Evolutionary conservation across 1,139 yeast species (phyloP).

Genomic region (Lodderomyces margitis): DNA sequence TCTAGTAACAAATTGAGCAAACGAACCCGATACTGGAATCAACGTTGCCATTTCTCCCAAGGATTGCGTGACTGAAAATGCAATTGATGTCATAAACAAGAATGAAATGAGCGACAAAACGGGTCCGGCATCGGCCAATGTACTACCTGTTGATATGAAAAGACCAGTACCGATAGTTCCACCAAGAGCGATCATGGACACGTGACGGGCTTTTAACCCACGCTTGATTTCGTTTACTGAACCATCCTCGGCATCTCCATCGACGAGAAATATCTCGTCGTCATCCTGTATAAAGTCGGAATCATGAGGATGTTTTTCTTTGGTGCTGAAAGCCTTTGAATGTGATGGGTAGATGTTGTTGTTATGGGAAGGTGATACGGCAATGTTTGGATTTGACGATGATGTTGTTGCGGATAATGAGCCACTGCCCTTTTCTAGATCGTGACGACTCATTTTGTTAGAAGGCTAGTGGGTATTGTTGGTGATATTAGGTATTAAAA

Average conservation of each 20-base stretch:
- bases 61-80: conserved; percentile 64
- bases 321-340: conserved; percentile 8
- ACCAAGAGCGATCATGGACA: conserved; percentile 68
- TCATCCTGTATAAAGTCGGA: conserved; percentile 9
- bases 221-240: conserved; percentile 30
- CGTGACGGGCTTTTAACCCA: conserved; percentile 55
- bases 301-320: conserved; percentile 10
- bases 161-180: conserved; percentile 68
- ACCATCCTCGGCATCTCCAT: conserved; percentile 3
- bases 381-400: background rate
- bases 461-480: background rate
- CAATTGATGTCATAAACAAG: conserved; percentile 63
- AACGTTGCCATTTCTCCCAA: conserved; percentile 77
- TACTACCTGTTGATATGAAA: conserved; percentile 57
- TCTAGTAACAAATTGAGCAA: conserved; percentile 53
- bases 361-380: conserved; percentile 4
- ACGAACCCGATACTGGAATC: conserved; percentile 67
- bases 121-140: conserved; percentile 58
- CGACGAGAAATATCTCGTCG: conserved; percentile 8
- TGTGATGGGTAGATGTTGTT: conserved; percentile 9
- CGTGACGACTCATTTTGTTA: conserved; percentile 2
- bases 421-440: conserved; percentile 11
- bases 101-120: conserved; percentile 66
- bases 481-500: too few relatives aligned
- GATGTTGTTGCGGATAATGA: conserved; percentile 6